Evolutionary conservation across 768 basidiomycete genomes (phyloP).

Genomic region (Mycena capillaripes): DNA sequence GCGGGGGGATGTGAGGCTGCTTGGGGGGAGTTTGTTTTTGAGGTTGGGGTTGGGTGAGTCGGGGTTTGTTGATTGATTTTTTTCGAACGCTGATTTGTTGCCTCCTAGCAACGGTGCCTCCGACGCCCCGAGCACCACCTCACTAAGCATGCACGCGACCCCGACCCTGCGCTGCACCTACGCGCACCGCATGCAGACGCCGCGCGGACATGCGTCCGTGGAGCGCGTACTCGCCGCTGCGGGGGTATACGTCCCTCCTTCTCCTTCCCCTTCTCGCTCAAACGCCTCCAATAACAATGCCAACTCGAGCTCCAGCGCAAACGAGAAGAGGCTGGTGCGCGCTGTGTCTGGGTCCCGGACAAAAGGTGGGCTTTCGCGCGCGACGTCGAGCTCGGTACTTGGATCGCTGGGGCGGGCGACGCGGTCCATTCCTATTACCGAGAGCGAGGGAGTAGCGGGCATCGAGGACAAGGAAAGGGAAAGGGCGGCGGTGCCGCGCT

Average conservation of each 20-base stretch:
- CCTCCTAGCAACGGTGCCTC: not conserved
- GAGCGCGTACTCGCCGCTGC: constrained; percentile 76
- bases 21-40: constrained; percentile 91
- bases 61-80: not conserved
- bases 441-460: not conserved
- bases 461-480: not conserved
- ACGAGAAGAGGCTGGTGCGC: not conserved
- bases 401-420: not conserved
- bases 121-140: not conserved
- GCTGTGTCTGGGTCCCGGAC: not conserved
- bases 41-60: constrained; percentile 64
- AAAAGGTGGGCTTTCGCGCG: not conserved
- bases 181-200: constrained; percentile 88
- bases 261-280: too few relatives aligned
- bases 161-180: constrained; percentile 68
- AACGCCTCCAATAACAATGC: too few relatives aligned
- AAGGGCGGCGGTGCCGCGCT: constrained; percentile 18
- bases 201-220: constrained; percentile 83
- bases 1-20: constrained; percentile 82
- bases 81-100: not conserved
- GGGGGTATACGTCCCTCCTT: constrained; percentile 41
- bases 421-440: not conserved
- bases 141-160: not conserved
- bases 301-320: too few relatives aligned
- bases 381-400: not conserved